Percentiles rank a stretch among this genome's conserved stretches.
Evolutionary conservation across 2,329 filamentous ascomycete species (phyloP).

Genomic region (Beauveria sp.): DNA sequence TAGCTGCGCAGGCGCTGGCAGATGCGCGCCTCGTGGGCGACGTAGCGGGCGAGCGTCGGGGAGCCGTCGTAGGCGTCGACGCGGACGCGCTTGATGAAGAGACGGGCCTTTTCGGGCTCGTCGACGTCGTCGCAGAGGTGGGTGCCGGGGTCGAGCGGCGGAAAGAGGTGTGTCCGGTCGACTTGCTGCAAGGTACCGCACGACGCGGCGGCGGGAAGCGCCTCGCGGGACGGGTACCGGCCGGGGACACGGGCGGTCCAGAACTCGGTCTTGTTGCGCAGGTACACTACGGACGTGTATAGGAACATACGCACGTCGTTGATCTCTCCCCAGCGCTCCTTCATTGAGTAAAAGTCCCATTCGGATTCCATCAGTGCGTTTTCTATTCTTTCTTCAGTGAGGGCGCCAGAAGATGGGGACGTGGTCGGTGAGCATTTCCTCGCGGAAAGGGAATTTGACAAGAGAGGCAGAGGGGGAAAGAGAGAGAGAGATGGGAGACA

Average conservation of each 20-base stretch:
- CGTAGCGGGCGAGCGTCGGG: neutral
- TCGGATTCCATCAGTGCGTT: neutral
- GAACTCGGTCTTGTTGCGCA: neutral
- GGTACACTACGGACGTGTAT: neutral
- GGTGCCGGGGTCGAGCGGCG: neutral
- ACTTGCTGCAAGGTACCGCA: neutral
- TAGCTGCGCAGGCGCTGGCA: neutral
- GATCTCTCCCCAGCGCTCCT: neutral
- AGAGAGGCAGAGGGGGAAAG: no score
- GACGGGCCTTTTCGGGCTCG: neutral
- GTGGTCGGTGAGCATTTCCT: no score
- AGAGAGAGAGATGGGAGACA: neutral
- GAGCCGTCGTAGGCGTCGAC: neutral
- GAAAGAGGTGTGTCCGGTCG: neutral
- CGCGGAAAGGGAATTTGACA: no score
- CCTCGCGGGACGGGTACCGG: neutral
- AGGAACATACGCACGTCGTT: neutral
- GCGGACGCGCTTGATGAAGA: neutral
- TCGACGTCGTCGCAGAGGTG: neutral
- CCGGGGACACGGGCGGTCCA: neutral
- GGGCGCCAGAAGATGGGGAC: no score
- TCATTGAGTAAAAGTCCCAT: neutral
- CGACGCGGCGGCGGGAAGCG: neutral
- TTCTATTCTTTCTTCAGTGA: no score
- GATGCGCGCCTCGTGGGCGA: constrained; percentile 1